These are phyloP conservation scores for Phaeoacremonium minimum DNA, from an alignment of 2,329 filamentous ascomycete genomes.

Conservation along the genomic window DNA sequence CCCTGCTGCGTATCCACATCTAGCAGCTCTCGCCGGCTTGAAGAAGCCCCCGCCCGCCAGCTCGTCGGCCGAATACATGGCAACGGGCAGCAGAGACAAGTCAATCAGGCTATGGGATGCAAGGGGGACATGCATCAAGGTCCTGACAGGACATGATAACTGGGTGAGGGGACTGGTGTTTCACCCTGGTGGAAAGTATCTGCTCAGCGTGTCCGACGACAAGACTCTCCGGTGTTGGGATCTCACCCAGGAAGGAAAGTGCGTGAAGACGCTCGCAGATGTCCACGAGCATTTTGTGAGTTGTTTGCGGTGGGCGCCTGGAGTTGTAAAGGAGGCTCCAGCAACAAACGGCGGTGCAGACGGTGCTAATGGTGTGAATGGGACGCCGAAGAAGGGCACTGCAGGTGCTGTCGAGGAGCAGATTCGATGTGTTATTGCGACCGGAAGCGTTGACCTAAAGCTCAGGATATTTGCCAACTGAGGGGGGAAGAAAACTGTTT, in stretches of 20 bases:
- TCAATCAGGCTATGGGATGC: constrained; percentile 86
- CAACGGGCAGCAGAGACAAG: constrained; percentile 86
- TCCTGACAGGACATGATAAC: constrained; percentile 84
- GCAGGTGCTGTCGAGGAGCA: constrained; percentile 48
- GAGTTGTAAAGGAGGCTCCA: constrained; percentile 57
- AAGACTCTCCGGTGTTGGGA: constrained; percentile 95
- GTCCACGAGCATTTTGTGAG: constrained; percentile 82
- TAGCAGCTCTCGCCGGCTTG: constrained; percentile 73
- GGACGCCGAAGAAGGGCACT: constrained; percentile 38
- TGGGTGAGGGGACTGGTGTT: constrained; percentile 87
- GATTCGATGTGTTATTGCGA: constrained; percentile 82
- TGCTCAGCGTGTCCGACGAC: constrained; percentile 83
- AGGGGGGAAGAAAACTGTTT: constrained; percentile 1
- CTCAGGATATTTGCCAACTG: constrained; percentile 71
- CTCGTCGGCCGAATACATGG: constrained; percentile 81
- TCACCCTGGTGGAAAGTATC: constrained; percentile 87
- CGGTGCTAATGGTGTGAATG: constrained; percentile 31
- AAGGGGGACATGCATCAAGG: constrained; percentile 79
- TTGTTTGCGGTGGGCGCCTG: constrained; percentile 83
- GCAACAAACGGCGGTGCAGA: constrained; percentile 35
- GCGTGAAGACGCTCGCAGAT: constrained; percentile 75
- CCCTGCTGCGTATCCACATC: constrained; percentile 68
- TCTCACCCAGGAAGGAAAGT: constrained; percentile 82
- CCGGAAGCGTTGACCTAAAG: constrained; percentile 77
- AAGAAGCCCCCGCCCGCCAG: constrained; percentile 74